Evolutionary conservation across 495 filamentous ascomycete genomes (phyloP), one percentile per base, ranked within the genome.

Genomic region (Talaromyces ruber): DNA sequence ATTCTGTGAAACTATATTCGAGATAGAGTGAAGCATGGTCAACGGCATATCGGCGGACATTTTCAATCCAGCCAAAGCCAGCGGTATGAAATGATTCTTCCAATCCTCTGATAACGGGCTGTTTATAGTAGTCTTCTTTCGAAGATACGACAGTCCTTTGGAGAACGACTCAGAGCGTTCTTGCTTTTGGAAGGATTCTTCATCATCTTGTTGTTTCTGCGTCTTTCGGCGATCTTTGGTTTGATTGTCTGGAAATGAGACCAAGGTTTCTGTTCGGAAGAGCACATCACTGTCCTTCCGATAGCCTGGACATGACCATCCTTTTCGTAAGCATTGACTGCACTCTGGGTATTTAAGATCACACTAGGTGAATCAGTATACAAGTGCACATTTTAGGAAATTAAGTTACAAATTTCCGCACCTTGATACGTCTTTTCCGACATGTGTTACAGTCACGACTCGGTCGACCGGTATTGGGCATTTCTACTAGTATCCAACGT

Each of bases 361-460:
- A 24, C 58, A 60, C 58, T 60, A 26, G 18, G 12, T 9, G 24
- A 18, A 47, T 47, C 16, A 30, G 24, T 25, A 51, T n/a, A 14
- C 2, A 6, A 51, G 50, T 22, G 1, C 4, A 2, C 7, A 45
- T 8, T 18, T 45, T 4, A 12, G 22, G 7, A 59, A 43, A 5
- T 39, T 4, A 6, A 3, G 14, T 39, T 43, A 28, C 34, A 29
- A 28, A 59, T 52, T n/a, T 60, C 16, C 43, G 58, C 39, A 60
- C 58, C 58, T 51, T 60, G 39, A 51, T 60, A n/a, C 58, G 58
- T 32, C 58, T 25, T 32, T 51, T 50, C 25, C 58, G 58, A 26
- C 58, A 60, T n/a, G 58, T 6, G 8, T 60, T 9, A 51, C 58
- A 60, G 45, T 60, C 39, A 12, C 58, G 58, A 37, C 58, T 60